Percentiles rank a stretch among this genome's conserved stretches.
phyloP scores from a whole-genome alignment of 345 rosid species.

The Citrus reticulata region DNA sequence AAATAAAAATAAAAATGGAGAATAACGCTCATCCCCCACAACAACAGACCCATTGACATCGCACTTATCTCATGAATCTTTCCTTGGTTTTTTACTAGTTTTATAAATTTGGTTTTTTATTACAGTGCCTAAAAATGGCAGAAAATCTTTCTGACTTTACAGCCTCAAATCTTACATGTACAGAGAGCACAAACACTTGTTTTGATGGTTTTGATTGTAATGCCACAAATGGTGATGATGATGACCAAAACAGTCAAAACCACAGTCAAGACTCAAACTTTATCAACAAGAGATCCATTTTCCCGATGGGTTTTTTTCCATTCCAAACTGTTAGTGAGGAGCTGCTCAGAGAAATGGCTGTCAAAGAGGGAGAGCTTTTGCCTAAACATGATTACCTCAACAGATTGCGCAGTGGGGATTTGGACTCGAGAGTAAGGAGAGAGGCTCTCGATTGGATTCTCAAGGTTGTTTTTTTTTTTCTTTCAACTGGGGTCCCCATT shows the following conservation, averaged over 20 bases:
- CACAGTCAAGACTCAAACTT: slow-evolving; percentile 19
- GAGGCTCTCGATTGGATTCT: slow-evolving; percentile 67
- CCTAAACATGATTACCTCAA: slow-evolving; percentile 50
- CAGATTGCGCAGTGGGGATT: slow-evolving; percentile 52
- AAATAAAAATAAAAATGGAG: neutral
- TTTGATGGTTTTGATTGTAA: slow-evolving; percentile 32
- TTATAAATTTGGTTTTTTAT: neutral
- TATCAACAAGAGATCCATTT: slow-evolving; percentile 22
- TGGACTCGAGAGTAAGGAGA: slow-evolving; percentile 45
- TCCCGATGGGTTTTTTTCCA: slow-evolving; percentile 35
- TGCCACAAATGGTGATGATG: slow-evolving; percentile 8
- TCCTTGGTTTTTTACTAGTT: slow-evolving; percentile 12
- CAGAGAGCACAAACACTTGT: slow-evolving; percentile 38
- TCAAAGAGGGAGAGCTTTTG: slow-evolving; percentile 52
- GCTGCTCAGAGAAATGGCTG: slow-evolving; percentile 51
- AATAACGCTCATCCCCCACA: slow-evolving; percentile 19
- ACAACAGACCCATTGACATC: slow-evolving; percentile 21
- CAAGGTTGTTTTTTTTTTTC: slow-evolving; percentile 35
- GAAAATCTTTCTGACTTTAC: slow-evolving; percentile 36
- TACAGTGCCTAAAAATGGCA: slow-evolving; percentile 37
- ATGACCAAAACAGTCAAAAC: slow-evolving; percentile 17
- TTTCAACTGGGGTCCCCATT: neutral
- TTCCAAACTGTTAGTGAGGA: slow-evolving; percentile 40
- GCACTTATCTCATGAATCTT: slow-evolving; percentile 28
- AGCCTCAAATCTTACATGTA: slow-evolving; percentile 43